A percentile compares a stretch with the other conserved stretches of the same genome.
phyloP scores from a whole-genome alignment of 306 rosid genomes.

The Rubus idaeus region DNA sequence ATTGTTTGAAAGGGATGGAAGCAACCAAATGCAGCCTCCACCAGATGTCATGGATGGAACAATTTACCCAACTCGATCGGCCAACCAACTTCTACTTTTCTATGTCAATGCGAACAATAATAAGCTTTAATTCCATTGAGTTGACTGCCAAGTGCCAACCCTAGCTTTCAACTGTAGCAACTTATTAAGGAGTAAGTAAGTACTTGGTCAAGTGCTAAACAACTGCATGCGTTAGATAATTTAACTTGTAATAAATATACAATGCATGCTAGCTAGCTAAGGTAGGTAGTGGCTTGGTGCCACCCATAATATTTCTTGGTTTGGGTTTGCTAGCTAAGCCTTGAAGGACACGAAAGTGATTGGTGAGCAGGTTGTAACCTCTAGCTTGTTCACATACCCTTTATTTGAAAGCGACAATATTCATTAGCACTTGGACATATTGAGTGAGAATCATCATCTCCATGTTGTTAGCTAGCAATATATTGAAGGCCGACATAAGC shows the following conservation, averaged over 20 bases:
- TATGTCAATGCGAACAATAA: neutral
- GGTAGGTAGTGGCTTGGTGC: neutral
- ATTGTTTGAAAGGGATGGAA: neutral
- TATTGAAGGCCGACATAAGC: too few species aligned
- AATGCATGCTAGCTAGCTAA: neutral
- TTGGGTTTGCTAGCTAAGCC: neutral
- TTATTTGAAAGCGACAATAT: too few species aligned
- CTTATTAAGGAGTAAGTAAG: neutral
- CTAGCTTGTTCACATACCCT: too few species aligned
- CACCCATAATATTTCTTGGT: neutral
- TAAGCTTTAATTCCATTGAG: neutral
- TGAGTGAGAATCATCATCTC: too few species aligned
- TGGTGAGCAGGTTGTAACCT: neutral
- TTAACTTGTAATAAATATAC: neutral
- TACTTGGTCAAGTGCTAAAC: neutral
- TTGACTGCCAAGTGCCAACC: neutral
- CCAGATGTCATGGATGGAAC: neutral
- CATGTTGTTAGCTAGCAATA: too few species aligned
- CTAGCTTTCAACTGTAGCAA: neutral
- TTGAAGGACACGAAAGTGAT: neutral
- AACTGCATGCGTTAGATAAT: neutral
- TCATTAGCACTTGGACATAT: too few species aligned
- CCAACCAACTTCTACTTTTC: neutral
- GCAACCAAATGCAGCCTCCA: slow-evolving; percentile 5
- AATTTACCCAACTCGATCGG: neutral